Evolutionary conservation across 2,329 filamentous ascomycete genomes (phyloP).

Genomic region (Podosphaera leucotricha): DNA sequence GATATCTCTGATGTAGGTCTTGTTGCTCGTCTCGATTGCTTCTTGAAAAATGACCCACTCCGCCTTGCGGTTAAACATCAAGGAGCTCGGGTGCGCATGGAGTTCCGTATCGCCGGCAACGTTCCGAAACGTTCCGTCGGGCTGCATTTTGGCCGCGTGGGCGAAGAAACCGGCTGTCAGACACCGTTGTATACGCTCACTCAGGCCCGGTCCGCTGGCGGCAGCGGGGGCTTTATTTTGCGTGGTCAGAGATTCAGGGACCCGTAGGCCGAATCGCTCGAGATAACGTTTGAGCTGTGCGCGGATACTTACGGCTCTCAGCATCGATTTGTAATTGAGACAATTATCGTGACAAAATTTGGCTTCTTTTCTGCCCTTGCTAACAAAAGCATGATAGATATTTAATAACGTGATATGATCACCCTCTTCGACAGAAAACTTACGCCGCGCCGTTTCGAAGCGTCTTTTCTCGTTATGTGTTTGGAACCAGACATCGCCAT

Average conservation of each 20-base stretch:
- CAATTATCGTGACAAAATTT: constrained; percentile 74
- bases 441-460: constrained; percentile 49
- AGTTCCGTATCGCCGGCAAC: constrained; percentile 58
- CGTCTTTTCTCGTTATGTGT: constrained; percentile 55
- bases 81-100: constrained; percentile 70
- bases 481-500: constrained; percentile 62
- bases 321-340: constrained; percentile 69
- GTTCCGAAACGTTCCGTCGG: constrained; percentile 72
- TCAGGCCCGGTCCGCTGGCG: constrained; percentile 24
- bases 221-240: constrained; percentile 14
- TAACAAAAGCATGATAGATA: constrained; percentile 74
- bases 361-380: constrained; percentile 57
- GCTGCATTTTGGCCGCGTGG: constrained; percentile 80
- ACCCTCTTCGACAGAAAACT: constrained; percentile 79
- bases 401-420: constrained; percentile 86
- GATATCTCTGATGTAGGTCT: constrained; percentile 76
- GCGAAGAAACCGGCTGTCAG: constrained; percentile 81
- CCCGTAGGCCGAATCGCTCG: constrained; percentile 55
- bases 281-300: constrained; percentile 71
- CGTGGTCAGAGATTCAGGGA: constrained; percentile 27
- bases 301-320: constrained; percentile 61
- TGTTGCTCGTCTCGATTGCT: constrained; percentile 67
- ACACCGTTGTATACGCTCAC: constrained; percentile 61
- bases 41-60: constrained; percentile 96
- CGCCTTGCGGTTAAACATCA: constrained; percentile 91